phyloP scores from a whole-genome alignment of 352 stramenopile species.

The Thraustochytrium sp. region DNA sequence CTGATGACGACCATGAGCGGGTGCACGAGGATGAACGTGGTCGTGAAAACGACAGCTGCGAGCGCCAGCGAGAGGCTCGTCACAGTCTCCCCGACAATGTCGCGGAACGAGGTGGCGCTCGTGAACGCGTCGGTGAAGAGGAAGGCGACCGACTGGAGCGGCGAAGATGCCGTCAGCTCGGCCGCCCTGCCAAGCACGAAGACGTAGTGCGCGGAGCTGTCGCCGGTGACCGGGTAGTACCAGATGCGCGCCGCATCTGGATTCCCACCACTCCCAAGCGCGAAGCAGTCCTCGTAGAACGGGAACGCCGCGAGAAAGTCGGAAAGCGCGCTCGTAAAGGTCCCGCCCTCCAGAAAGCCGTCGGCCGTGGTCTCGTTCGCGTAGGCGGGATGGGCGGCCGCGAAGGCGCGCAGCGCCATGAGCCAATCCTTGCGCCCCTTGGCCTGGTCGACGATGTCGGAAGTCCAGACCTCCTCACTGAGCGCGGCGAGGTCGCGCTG shows the following conservation, averaged over 20 bases:
- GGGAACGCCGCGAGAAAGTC: too few relatives aligned
- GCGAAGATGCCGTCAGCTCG: background rate
- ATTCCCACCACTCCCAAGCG: too few relatives aligned
- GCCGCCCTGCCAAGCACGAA: too few relatives aligned
- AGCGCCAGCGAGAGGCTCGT: conserved; percentile 33
- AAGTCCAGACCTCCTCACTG: background rate
- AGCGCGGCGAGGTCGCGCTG: background rate
- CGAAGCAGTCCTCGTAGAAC: too few relatives aligned
- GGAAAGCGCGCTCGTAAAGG: too few relatives aligned
- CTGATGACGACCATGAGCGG: background rate
- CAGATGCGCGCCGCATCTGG: too few relatives aligned
- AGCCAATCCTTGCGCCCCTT: conserved; percentile 9
- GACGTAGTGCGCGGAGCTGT: too few relatives aligned
- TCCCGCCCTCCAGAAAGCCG: too few relatives aligned
- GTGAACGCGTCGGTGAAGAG: background rate
- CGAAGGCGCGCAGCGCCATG: too few relatives aligned
- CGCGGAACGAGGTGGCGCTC: background rate
- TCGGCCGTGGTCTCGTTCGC: too few relatives aligned
- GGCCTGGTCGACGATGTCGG: background rate
- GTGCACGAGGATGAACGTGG: conserved; percentile 8
- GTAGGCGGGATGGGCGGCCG: too few relatives aligned
- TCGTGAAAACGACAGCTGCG: conserved; percentile 35
- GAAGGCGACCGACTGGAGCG: background rate
- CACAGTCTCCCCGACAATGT: conserved; percentile 37
- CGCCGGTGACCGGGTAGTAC: too few relatives aligned